Percentiles rank a stretch among this genome's conserved stretches.
Conservation (phyloP, 495 filamentous ascomycete species). For the Neurospora sp. region DNA sequence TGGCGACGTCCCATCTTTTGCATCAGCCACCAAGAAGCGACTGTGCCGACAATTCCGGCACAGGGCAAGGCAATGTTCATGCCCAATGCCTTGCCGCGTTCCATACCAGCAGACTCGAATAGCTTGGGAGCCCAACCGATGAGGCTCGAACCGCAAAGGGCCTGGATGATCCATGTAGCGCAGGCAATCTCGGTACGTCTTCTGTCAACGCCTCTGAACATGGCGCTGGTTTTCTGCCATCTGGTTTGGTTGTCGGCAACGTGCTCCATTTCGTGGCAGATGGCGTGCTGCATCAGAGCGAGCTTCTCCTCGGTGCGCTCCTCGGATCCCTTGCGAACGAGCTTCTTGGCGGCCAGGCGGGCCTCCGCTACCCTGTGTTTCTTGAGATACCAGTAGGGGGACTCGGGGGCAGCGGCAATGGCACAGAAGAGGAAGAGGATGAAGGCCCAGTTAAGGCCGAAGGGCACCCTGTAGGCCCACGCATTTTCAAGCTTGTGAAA, state of each 20-base stretch:
- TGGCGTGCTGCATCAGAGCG: conserved; percentile 60
- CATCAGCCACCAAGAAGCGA: conserved; percentile 44
- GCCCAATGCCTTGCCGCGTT: conserved; percentile 36
- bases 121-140: conserved; percentile 63
- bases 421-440: conserved; percentile 50
- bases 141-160: conserved; percentile 58
- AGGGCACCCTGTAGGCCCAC: conserved; percentile 52
- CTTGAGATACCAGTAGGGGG: conserved; percentile 67
- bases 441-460: conserved; percentile 64
- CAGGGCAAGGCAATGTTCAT: conserved; percentile 31
- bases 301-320: conserved; percentile 51
- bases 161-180: conserved; percentile 61
- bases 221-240: conserved; percentile 30
- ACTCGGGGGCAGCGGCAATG: conserved; percentile 58
- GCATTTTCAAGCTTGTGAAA: conserved; percentile 40
- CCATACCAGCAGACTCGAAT: conserved; percentile 56
- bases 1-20: conserved; percentile 37
- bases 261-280: conserved; percentile 45
- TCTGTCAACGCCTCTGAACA: conserved; percentile 56
- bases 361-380: conserved; percentile 41
- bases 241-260: conserved; percentile 22
- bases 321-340: conserved; percentile 37
- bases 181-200: conserved; percentile 62
- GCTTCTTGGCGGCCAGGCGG: conserved; percentile 38
- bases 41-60: conserved; percentile 41